phyloP scores from a whole-genome alignment of 2,329 filamentous ascomycete genomes.

The Ophiostoma perfectum region DNA sequence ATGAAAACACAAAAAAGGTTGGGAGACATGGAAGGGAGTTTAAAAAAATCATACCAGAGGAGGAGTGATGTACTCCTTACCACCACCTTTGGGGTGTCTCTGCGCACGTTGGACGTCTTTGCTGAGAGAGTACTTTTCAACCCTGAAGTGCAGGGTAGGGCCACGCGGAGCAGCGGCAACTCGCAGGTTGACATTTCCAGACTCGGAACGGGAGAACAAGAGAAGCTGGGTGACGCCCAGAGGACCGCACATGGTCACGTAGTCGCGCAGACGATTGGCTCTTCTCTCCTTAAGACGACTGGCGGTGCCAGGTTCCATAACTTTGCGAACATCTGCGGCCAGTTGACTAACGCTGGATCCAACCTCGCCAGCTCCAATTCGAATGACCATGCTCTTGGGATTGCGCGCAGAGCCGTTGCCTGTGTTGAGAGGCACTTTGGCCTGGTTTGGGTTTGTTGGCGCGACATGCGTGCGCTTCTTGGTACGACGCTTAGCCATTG shows the following conservation, averaged over 20 bases:
- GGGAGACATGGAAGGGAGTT: no score
- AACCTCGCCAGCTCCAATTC: conserved; percentile 89
- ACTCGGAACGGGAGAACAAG: conserved; percentile 83
- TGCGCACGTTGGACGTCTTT: conserved; percentile 83
- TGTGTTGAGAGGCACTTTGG: conserved; percentile 46
- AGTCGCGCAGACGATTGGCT: conserved; percentile 84
- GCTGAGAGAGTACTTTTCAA: conserved; percentile 89
- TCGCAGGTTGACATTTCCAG: conserved; percentile 87
- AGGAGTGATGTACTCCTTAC: conserved; percentile 78
- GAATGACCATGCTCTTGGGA: conserved; percentile 97
- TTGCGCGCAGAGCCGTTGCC: conserved; percentile 60
- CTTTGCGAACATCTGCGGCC: conserved; percentile 79
- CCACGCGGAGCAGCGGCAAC: conserved; percentile 83
- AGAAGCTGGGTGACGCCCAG: conserved; percentile 88
- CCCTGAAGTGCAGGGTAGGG: conserved; percentile 87
- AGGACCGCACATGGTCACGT: conserved; percentile 90
- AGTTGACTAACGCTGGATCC: conserved; percentile 87
- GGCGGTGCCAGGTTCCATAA: conserved; percentile 96
- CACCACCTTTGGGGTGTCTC: conserved; percentile 73
- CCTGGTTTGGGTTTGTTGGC: conserved; percentile 53
- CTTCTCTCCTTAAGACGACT: conserved; percentile 82
- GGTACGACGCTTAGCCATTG: conserved; percentile 72
- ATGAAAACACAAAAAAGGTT: background rate
- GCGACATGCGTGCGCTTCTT: conserved; percentile 87
- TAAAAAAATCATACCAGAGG: conserved; percentile 56